Percentiles rank a stretch among this genome's conserved stretches.
These are phyloP conservation scores for Nakaseomyces kungkrabaensis DNA, from an alignment of 1,139 yeast genomes.

Conservation along the genomic window DNA sequence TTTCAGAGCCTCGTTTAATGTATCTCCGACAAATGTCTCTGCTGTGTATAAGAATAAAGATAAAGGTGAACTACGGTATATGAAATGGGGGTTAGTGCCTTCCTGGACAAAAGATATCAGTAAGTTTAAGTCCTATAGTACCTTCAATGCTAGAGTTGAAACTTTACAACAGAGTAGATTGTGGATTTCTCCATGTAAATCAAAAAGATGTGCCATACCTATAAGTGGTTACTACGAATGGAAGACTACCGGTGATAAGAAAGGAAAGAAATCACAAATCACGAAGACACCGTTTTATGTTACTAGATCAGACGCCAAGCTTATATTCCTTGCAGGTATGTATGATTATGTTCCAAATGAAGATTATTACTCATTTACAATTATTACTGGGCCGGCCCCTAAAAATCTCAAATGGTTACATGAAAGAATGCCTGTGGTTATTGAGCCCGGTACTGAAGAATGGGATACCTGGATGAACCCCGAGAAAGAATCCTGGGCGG, in stretches of 20 bases:
- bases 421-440: slow-evolving; percentile 62
- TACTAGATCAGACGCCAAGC: slow-evolving; percentile 39
- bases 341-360: slow-evolving; percentile 33
- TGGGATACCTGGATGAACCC: slow-evolving; percentile 57
- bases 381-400: slow-evolving; percentile 65
- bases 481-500: slow-evolving; percentile 32
- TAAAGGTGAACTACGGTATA: slow-evolving; percentile 29
- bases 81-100: slow-evolving; percentile 59
- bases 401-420: slow-evolving; percentile 60
- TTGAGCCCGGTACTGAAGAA: slow-evolving; percentile 45
- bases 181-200: slow-evolving; percentile 35
- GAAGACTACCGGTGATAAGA: slow-evolving; percentile 32
- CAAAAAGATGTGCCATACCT: slow-evolving; percentile 55
- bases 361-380: slow-evolving; percentile 45
- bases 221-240: slow-evolving; percentile 84
- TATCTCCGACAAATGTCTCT: slow-evolving; percentile 42
- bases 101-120: slow-evolving; percentile 36
- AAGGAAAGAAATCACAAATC: not conserved
- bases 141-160: slow-evolving; percentile 61
- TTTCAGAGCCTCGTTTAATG: slow-evolving; percentile 32
- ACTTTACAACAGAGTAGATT: slow-evolving; percentile 38
- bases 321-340: slow-evolving; percentile 67
- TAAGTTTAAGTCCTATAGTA: slow-evolving; percentile 31
- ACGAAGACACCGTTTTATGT: slow-evolving; percentile 55
- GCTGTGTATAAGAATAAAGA: slow-evolving; percentile 34